Conservation (phyloP, 1,139 yeast genomes). For the Yamadazyma pseudoaaseri region DNA sequence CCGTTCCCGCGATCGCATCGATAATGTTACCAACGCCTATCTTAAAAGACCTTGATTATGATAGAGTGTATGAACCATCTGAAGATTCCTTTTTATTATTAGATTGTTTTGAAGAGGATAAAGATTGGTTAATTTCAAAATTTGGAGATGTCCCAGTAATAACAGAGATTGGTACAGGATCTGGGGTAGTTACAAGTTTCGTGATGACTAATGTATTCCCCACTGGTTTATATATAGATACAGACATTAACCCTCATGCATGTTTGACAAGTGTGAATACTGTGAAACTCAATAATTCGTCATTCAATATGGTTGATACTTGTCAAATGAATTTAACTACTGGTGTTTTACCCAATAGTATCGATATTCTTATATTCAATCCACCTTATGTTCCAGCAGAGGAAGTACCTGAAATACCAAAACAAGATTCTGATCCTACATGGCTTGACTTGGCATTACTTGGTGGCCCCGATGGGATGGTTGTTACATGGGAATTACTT, state of each 20-base stretch:
- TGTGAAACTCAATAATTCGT: constrained; percentile 36
- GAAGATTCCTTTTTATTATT: constrained; percentile 85
- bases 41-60: constrained; percentile 30
- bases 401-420: constrained; percentile 57
- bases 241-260: constrained; percentile 82
- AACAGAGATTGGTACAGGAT: constrained; percentile 88
- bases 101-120: constrained; percentile 72
- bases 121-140: constrained; percentile 24
- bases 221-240: constrained; percentile 54
- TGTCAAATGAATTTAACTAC: constrained; percentile 59
- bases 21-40: constrained; percentile 44
- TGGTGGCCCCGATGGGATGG: constrained; percentile 93
- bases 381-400: constrained; percentile 97
- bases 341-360: constrained; percentile 40
- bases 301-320: constrained; percentile 40
- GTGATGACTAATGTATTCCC: constrained; percentile 53
- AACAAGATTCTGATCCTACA: constrained; percentile 39
- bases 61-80: constrained; percentile 82
- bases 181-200: constrained; percentile 85
- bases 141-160: constrained; percentile 50
- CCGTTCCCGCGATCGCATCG: not conserved
- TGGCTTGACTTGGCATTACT: constrained; percentile 90
- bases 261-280: constrained; percentile 57
- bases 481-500: constrained; percentile 65
- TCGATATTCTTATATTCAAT: constrained; percentile 80